Percentiles rank a stretch among this genome's conserved stretches.
phyloP scores from a whole-genome alignment of 1,139 yeast species.

The Taphrina populina region DNA sequence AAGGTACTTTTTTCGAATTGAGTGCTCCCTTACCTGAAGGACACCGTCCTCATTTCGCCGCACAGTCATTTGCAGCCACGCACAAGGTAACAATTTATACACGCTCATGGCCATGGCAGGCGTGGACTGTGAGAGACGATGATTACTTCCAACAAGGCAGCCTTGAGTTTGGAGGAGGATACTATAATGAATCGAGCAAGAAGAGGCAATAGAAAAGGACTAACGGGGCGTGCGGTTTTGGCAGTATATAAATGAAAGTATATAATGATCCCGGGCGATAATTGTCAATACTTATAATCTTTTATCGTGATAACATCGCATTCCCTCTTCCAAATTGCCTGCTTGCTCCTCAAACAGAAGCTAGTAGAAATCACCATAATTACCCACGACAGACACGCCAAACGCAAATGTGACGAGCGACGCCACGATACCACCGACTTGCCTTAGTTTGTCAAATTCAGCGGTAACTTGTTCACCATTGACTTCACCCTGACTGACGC shows the following conservation, averaged over 20 bases:
- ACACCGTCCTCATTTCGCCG: slow-evolving; percentile 18
- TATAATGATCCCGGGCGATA: background rate
- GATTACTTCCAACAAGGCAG: slow-evolving; percentile 16
- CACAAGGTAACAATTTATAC: slow-evolving; percentile 3
- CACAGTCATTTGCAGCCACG: slow-evolving; percentile 30
- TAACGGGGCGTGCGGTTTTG: background rate
- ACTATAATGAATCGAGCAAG: slow-evolving; percentile 20
- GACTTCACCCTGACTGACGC: background rate
- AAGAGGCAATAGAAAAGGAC: background rate
- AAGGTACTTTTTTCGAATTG: slow-evolving; percentile 15
- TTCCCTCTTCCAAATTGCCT: background rate
- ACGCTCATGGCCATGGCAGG: slow-evolving; percentile 23
- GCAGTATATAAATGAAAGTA: background rate
- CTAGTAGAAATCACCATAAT: slow-evolving; percentile 22
- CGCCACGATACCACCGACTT: background rate
- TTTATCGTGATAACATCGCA: background rate
- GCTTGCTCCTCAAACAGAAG: no score
- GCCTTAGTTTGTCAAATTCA: slow-evolving; percentile 1
- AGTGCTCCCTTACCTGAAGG: slow-evolving; percentile 28
- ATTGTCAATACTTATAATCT: background rate
- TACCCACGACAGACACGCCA: slow-evolving; percentile 22
- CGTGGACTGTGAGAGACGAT: slow-evolving; percentile 7
- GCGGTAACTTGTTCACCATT: slow-evolving; percentile 18
- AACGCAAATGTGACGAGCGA: slow-evolving; percentile 4
- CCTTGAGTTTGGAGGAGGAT: slow-evolving; percentile 28